Base-by-base conservation (phyloP, 768 basidiomycete genomes). In the Xerocomellus chrysenteron region DNA sequence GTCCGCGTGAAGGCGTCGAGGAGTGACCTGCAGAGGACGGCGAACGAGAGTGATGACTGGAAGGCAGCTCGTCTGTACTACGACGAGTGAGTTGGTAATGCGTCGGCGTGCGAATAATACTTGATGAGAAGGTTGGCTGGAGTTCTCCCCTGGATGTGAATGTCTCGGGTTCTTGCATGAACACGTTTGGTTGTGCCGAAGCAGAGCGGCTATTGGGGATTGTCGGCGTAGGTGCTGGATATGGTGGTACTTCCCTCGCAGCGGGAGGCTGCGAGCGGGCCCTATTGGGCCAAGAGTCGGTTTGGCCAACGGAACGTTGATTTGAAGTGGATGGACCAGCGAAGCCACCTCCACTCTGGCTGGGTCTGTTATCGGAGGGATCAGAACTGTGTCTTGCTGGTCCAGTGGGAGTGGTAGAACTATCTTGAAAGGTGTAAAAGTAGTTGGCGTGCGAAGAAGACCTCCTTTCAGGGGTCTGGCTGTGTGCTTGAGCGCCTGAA, bases 101-200 rank as follows among this genome's bases (percentile, higher is more conserved):
- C 6, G 78, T 76, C 2, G 88, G 88, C 4, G 83, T 87, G 47
- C 88, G 85, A 33, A 90, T 75, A 67, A 88, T 85, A 52, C 75
- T 82, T n/a, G 81, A 64, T 2, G 85, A 85, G 62, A 90, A 91
- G 1, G 89, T 89, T 1, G 86, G 76, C 43, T 83, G 81, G 17
- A 89, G 80, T 14, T 83, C 80, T 19, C 67, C 73, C 54, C 73
- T 75, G 7, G 80, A 66, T 0, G 80, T 86, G 62, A 79, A 88
- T 4, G 76, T 75, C 52, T 82, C 79, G 1, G 70, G 71, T 50
- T 73, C 67, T 35, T 62, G 61, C 11, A 63, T 63, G 50, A 68
- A 58, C 24, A 50, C 0, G 13, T 55, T 13, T 17, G 57, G 66
- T 19, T 62, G 61, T 14, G 6, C 44, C 40, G 62, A 61, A 19